These are phyloP conservation scores for Xerocomellus amylosporus DNA, from an alignment of 768 basidiomycete species.

Conservation along the genomic window DNA sequence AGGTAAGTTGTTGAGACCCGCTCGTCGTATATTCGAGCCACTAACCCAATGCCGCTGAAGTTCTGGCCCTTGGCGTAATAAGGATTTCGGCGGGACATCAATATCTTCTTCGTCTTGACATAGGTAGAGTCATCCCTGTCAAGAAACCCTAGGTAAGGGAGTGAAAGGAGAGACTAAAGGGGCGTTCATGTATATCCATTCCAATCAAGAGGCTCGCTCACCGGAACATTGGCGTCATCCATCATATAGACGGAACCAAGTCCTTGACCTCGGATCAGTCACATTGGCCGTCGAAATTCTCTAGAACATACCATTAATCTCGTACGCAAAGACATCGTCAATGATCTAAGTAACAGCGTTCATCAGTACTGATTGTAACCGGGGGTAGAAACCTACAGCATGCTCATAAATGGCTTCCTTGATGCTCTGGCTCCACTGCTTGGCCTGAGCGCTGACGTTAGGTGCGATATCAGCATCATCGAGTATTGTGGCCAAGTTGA, in stretches of 20 bases:
- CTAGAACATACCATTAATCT: slow-evolving; percentile 56
- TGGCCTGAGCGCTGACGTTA: slow-evolving; percentile 54
- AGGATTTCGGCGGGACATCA: slow-evolving; percentile 65
- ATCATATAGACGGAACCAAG: slow-evolving; percentile 72
- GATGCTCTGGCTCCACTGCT: slow-evolving; percentile 56
- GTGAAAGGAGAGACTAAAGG: slow-evolving; percentile 64
- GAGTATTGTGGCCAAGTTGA: slow-evolving; percentile 57
- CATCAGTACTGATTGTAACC: not conserved
- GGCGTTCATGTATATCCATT: not conserved
- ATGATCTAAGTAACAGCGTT: slow-evolving; percentile 43
- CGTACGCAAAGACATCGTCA: slow-evolving; percentile 70
- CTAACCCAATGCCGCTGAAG: slow-evolving; percentile 70
- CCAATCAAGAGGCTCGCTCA: slow-evolving; percentile 32
- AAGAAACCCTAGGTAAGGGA: slow-evolving; percentile 78
- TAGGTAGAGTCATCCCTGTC: slow-evolving; percentile 58
- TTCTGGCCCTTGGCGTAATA: slow-evolving; percentile 62
- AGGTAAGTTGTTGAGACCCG: not conserved
- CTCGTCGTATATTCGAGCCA: slow-evolving; percentile 2
- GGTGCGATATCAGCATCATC: slow-evolving; percentile 45
- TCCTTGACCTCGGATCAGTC: slow-evolving; percentile 35
- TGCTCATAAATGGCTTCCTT: slow-evolving; percentile 58
- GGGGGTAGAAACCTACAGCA: slow-evolving; percentile 40
- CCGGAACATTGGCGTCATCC: slow-evolving; percentile 86
- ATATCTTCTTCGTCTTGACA: slow-evolving; percentile 56
- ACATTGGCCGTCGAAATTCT: not conserved